Evolutionary conservation across 2,329 filamentous ascomycete species (phyloP).

Genomic region (Ceratocystis eucalypticola): DNA sequence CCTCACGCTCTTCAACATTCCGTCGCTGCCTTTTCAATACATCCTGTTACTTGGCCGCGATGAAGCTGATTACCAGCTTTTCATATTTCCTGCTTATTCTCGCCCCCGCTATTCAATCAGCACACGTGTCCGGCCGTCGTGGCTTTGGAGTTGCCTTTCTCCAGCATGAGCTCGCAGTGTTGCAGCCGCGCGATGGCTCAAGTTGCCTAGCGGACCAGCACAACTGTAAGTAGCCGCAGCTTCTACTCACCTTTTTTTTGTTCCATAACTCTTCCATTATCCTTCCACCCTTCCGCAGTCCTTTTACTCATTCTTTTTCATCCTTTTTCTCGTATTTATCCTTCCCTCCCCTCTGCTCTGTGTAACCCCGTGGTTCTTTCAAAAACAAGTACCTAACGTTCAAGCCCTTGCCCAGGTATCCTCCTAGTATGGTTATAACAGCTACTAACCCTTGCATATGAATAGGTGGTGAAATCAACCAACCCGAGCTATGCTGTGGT

Average conservation of each 20-base stretch:
- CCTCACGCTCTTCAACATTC: not conserved
- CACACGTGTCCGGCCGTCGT: conserved; percentile 1
- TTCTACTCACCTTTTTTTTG: not conserved
- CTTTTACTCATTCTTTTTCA: not conserved
- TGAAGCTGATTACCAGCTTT: not conserved
- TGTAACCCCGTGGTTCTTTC: not conserved
- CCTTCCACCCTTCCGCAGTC: not conserved
- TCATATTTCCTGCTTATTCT: not conserved
- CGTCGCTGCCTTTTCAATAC: not conserved
- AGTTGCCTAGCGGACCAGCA: conserved; percentile 1
- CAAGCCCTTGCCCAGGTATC: not conserved
- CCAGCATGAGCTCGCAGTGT: not conserved
- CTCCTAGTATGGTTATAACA: no score
- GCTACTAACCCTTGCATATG: not conserved
- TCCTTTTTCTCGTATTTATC: not conserved
- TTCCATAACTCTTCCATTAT: not conserved
- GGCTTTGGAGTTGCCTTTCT: conserved; percentile 7
- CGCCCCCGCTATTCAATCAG: not conserved
- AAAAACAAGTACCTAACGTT: not conserved
- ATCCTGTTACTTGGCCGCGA: not conserved
- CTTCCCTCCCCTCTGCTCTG: not conserved
- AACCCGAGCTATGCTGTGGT: conserved; percentile 30
- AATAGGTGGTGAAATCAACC: conserved; percentile 32
- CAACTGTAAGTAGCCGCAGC: conserved; percentile 5
- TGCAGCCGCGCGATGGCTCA: not conserved